phyloP scores from a whole-genome alignment of 106 monocot genomes.

The Acanthochlamys bracteata region DNA sequence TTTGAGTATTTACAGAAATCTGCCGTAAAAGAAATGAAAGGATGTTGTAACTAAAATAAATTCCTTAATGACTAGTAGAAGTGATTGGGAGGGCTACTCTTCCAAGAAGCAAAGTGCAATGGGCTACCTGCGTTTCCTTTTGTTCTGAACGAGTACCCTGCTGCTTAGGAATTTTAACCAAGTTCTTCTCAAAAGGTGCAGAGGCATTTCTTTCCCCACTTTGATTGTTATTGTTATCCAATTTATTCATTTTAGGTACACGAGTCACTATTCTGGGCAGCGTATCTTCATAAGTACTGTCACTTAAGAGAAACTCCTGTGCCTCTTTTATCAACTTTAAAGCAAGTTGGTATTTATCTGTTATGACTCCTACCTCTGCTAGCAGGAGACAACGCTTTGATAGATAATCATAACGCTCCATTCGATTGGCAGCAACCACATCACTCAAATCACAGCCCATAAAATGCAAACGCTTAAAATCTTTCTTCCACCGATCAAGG shows the following conservation, averaged over 20 bases:
- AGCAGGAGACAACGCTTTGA: conserved; percentile 57
- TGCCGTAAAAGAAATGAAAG: conserved; percentile 1
- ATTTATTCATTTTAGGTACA: conserved; percentile 40
- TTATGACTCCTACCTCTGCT: conserved; percentile 36
- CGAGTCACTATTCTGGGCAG: conserved; percentile 51
- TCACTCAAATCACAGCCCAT: conserved; percentile 19
- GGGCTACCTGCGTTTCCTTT: conserved; percentile 25
- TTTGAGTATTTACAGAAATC: conserved; percentile 6
- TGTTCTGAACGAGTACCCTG: conserved; percentile 15
- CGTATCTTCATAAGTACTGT: conserved; percentile 47
- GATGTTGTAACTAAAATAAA: neutral
- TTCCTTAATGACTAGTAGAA: neutral
- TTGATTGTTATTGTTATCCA: conserved; percentile 16
- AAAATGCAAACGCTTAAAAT: conserved; percentile 49
- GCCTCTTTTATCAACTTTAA: conserved; percentile 45
- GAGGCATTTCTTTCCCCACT: conserved; percentile 12
- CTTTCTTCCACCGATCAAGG: conserved; percentile 60
- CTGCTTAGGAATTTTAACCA: conserved; percentile 19
- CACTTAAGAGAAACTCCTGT: conserved; percentile 47
- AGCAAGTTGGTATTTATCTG: conserved; percentile 55
- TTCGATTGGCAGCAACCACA: conserved; percentile 35
- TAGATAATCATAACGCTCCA: conserved; percentile 51
- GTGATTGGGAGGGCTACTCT: neutral
- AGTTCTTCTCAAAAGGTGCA: conserved; percentile 13
- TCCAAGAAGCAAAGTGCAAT: neutral